Evolutionary conservation across 2,329 filamentous ascomycete genomes (phyloP), one percentile per base, ranked within the genome.

Genomic region (Xylariaceae sp.): DNA sequence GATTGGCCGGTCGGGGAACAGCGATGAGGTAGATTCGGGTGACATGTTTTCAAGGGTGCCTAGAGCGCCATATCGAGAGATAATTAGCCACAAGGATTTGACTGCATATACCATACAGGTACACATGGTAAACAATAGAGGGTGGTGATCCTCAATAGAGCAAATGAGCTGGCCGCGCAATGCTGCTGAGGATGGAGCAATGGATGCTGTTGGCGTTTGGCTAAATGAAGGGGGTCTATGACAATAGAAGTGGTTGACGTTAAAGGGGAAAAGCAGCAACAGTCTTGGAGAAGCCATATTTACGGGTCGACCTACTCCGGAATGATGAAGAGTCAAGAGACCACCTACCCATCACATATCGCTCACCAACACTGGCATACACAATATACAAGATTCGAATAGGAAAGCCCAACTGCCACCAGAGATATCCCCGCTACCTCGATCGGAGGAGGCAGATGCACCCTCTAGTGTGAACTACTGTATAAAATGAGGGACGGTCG

Each of bases 1-100:
- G 70, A 99, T 99, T 57, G 93, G 89, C 73, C 94, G 87, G 70
- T 96, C 90, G 62, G 91, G 91, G 70, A 90, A 96, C 67, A 91
- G 80, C 55, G 89, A 85, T 55, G 91, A 94, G 60, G 86, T 81
- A 54, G 88, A 88, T 78, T 96, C 91, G 61, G 85, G 78, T 67
- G 83, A 84, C 82, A 87, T 86, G 53, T 71, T 81, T 67, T 72
- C 72, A 65, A 72, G 72, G 72, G 71, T 68, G 70, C 74, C 78
- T 82, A 69, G 46, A 57, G 36, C 18, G 47, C 33, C 48, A 45
- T 61, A 48, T 46, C 60, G 59, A 55, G 64, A 64, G 48, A 66
- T 41, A 20, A 64, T 73, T 68, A 72, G 69, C 67, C 65, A 69
- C 42, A 65, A n/a, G 24, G 63, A 60, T 41, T 52, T 63, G 43